Percentiles rank a stretch among this genome's conserved stretches.
These are phyloP conservation scores for Rhizopus sp. DNA, from an alignment of 371 early-diverging fungal species.

Conservation along the genomic window DNA sequence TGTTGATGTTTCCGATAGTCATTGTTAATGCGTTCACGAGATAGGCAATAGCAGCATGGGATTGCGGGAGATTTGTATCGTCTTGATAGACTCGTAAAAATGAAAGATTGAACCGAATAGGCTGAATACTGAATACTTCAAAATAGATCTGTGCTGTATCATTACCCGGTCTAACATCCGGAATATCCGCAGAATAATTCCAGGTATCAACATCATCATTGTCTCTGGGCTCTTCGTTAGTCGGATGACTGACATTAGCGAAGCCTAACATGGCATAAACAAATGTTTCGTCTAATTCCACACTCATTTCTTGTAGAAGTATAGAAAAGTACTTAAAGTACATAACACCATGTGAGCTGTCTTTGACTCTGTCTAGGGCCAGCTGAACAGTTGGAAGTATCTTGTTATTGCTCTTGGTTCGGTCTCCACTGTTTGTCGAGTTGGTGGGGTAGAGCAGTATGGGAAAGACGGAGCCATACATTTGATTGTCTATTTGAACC, in stretches of 20 bases:
- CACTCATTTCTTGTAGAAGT: slow-evolving; percentile 87
- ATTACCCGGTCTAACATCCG: slow-evolving; percentile 69
- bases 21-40: slow-evolving; percentile 91
- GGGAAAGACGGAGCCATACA: slow-evolving; percentile 80
- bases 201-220: slow-evolving; percentile 31
- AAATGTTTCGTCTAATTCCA: slow-evolving; percentile 93
- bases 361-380: slow-evolving; percentile 76
- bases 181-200: slow-evolving; percentile 65
- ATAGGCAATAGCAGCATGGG: slow-evolving; percentile 49
- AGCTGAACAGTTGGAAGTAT: slow-evolving; percentile 66
- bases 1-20: slow-evolving; percentile 96
- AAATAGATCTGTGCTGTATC: slow-evolving; percentile 85
- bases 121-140: slow-evolving; percentile 93
- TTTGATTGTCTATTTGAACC: slow-evolving; percentile 96
- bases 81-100: slow-evolving; percentile 87
- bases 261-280: slow-evolving; percentile 86
- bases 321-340: slow-evolving; percentile 91
- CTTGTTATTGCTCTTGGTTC: slow-evolving; percentile 26
- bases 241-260: slow-evolving; percentile 64
- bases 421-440: slow-evolving; percentile 66
- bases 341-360: slow-evolving; percentile 84
- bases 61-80: slow-evolving; percentile 32
- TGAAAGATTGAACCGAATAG: slow-evolving; percentile 91
- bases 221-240: slow-evolving; percentile 26
- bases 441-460: slow-evolving; percentile 92